Percentiles rank a stretch among this genome's conserved stretches.
Conservation (phyloP, 2,329 filamentous ascomycete species). For the Aspergillus fumigatiaffinis region DNA sequence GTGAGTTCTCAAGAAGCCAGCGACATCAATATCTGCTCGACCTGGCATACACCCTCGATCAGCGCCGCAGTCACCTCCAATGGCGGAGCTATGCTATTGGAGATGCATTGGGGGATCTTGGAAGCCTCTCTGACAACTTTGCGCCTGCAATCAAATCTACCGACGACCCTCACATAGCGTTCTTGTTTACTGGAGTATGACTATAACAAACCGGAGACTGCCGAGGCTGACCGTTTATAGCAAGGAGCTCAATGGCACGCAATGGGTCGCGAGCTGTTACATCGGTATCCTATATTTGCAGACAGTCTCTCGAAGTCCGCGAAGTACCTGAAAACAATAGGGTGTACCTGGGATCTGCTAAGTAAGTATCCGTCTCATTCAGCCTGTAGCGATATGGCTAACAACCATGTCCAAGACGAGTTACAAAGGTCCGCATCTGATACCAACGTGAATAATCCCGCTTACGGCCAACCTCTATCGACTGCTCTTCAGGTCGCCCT, state of each 20-base stretch:
- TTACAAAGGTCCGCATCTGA: background rate
- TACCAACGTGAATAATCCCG: background rate
- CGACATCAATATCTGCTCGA: background rate
- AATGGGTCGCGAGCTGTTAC: conserved; percentile 23
- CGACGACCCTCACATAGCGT: background rate
- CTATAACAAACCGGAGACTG: background rate
- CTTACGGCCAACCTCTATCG: background rate
- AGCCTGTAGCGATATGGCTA: background rate
- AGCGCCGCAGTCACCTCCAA: background rate
- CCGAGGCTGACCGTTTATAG: conserved; percentile 1
- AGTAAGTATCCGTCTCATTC: background rate
- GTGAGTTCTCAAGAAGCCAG: too few relatives aligned
- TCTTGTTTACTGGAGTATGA: background rate
- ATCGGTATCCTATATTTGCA: conserved; percentile 11
- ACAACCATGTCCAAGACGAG: background rate
- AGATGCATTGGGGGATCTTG: background rate
- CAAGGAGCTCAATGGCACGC: conserved; percentile 28
- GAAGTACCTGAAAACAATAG: conserved; percentile 9
- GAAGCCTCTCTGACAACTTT: background rate
- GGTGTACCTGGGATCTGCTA: conserved; percentile 10
- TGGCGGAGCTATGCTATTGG: background rate
- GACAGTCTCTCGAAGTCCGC: conserved; percentile 5
- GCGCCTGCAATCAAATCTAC: background rate
- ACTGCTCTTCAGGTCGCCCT: background rate
- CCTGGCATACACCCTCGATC: conserved; percentile 2